A percentile compares a stretch with the other conserved stretches of the same genome.
phyloP scores from a whole-genome alignment of 768 basidiomycete species.

The Chalciporus piperatus region DNA sequence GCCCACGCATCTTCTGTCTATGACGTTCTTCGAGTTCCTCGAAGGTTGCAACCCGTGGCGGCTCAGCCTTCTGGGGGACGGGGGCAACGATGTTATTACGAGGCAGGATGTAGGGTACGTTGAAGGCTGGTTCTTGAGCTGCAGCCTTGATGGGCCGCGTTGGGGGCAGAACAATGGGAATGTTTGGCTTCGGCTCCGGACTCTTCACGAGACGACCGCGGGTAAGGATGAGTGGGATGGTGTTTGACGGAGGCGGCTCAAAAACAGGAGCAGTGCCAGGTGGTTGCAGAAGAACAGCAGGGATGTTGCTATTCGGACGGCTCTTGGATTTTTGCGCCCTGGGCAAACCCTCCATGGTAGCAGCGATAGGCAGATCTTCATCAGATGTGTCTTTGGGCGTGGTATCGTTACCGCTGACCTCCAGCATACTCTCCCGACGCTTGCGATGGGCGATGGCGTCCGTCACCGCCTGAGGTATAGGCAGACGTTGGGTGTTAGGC shows the following conservation, averaged over 20 bases:
- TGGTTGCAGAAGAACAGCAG: conserved; percentile 27
- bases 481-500: conserved; percentile 39
- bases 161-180: conserved; percentile 33
- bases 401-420: conserved; percentile 34
- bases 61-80: conserved; percentile 47
- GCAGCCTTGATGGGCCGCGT: conserved; percentile 33
- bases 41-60: conserved; percentile 67
- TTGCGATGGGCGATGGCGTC: conserved; percentile 74
- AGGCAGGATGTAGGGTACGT: conserved; percentile 45
- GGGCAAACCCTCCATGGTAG: conserved; percentile 11
- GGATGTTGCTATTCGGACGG: conserved; percentile 22
- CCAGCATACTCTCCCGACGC: conserved; percentile 66
- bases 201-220: conserved; percentile 20
- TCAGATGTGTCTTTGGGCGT: conserved; percentile 35
- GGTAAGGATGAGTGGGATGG: conserved; percentile 21
- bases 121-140: conserved; percentile 29
- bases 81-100: conserved; percentile 41
- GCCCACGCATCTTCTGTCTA: conserved; percentile 73
- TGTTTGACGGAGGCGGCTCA: conserved; percentile 20
- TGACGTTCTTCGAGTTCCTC: conserved; percentile 88
- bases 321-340: conserved; percentile 15
- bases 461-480: conserved; percentile 68
- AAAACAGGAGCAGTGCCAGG: conserved; percentile 30
- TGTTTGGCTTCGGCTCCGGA: conserved; percentile 23
- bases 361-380: conserved; percentile 34